Evolutionary conservation across 257 asterid species (phyloP).

Genomic region (Eustoma russellianum): DNA sequence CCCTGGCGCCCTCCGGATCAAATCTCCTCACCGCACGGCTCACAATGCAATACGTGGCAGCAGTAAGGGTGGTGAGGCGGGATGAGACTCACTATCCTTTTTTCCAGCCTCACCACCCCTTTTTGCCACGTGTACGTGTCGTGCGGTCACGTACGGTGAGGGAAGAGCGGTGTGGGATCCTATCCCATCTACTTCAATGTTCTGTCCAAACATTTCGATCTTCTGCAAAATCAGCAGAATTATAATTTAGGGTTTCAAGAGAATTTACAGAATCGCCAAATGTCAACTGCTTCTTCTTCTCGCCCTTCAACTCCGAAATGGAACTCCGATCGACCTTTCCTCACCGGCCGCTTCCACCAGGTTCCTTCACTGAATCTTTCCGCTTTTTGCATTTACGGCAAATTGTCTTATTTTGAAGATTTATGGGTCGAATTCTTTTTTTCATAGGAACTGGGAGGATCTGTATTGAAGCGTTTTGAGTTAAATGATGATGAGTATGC

Average conservation of each 20-base stretch:
- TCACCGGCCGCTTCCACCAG: slow-evolving; percentile 69
- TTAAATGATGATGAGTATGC: slow-evolving; percentile 36
- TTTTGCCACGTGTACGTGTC: no score
- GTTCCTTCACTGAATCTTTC: slow-evolving; percentile 9
- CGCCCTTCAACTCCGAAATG: slow-evolving; percentile 59
- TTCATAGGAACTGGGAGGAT: slow-evolving; percentile 12
- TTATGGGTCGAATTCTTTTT: slow-evolving; percentile 1
- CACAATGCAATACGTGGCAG: no score
- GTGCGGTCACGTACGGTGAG: no score
- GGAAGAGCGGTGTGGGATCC: no score
- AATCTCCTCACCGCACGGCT: no score
- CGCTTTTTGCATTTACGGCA: not conserved
- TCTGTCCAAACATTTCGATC: no score
- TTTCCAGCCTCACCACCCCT: no score
- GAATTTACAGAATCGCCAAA: slow-evolving; percentile 36
- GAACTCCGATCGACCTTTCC: slow-evolving; percentile 77
- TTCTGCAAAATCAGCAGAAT: no score
- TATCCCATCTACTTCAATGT: no score
- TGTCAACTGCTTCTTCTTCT: slow-evolving; percentile 12
- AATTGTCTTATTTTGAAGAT: not conserved
- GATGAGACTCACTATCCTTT: no score
- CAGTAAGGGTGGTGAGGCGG: no score
- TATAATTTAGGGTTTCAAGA: not conserved
- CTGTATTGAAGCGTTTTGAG: slow-evolving; percentile 36
- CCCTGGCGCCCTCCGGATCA: no score